phyloP scores from a whole-genome alignment of 129 eudicot genomes.

The Oenanthe sinensis region DNA sequence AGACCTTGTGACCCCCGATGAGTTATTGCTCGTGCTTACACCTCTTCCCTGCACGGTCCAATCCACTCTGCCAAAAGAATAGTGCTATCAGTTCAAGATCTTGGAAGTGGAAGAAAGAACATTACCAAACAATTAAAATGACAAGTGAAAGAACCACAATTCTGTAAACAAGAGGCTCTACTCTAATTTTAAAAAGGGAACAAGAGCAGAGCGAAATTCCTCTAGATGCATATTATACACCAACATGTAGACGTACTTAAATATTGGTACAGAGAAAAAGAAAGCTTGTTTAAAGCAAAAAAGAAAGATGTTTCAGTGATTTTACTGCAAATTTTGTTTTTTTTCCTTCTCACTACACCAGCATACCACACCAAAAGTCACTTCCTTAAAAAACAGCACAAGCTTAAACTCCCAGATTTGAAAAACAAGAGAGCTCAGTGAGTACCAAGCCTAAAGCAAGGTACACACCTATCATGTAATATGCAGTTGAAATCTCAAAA shows the following conservation, averaged over 20 bases:
- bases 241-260: neutral
- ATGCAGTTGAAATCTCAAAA: neutral
- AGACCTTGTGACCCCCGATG: constrained; percentile 28
- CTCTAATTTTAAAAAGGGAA: neutral
- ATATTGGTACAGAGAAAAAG: neutral
- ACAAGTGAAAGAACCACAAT: neutral
- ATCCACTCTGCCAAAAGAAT: constrained; percentile 45
- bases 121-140: neutral
- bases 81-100: neutral
- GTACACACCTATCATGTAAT: neutral
- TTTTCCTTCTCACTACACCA: neutral
- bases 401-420: neutral
- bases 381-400: neutral
- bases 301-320: neutral
- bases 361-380: neutral
- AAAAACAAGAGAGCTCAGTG: neutral
- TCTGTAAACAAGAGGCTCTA: neutral
- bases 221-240: too few species aligned
- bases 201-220: neutral
- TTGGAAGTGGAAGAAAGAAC: neutral
- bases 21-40: constrained; percentile 43
- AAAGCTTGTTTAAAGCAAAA: neutral
- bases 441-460: neutral
- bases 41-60: constrained; percentile 37
- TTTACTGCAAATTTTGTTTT: neutral